Evolutionary conservation across 148 eudicot species (phyloP).

Genomic region (Heliosperma pusillum): DNA sequence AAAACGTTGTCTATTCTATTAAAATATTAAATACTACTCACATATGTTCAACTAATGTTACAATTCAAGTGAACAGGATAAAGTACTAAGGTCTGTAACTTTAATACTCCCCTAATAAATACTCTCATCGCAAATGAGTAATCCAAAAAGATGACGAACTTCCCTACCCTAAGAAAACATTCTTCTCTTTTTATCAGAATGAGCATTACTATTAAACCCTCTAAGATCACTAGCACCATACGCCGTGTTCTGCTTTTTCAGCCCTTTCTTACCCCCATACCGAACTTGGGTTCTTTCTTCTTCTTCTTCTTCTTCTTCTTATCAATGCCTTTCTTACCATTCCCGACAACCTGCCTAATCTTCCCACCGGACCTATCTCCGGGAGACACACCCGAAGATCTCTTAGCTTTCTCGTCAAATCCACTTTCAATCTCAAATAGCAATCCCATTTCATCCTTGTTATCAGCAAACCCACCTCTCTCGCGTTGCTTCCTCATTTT

Average conservation of each 20-base stretch:
- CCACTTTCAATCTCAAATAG: conserved; percentile 65
- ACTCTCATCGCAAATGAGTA: too few relatives aligned
- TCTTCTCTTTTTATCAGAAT: conserved; percentile 48
- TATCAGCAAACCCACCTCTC: too few relatives aligned
- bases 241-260: too few relatives aligned
- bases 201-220: conserved; percentile 33
- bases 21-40: too few relatives aligned
- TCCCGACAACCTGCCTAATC: conserved; percentile 35
- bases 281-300: conserved; percentile 53
- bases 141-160: too few relatives aligned
- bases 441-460: conserved; percentile 59
- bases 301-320: conserved; percentile 50
- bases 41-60: too few relatives aligned
- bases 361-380: conserved; percentile 91
- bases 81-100: too few relatives aligned
- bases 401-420: conserved; percentile 48
- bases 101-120: too few relatives aligned
- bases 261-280: conserved; percentile 79
- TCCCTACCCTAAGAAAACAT: conserved; percentile 46
- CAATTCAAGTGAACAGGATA: too few relatives aligned
- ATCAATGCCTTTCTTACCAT: conserved; percentile 44
- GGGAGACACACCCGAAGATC: conserved; percentile 39
- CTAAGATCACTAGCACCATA: too few relatives aligned
- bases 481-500: conserved; percentile 91
- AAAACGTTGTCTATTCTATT: too few relatives aligned